Percentiles rank a stretch among this genome's conserved stretches.
phyloP scores from a whole-genome alignment of 2,329 filamentous ascomycete species.

The Daldinia eschscholtzii region DNA sequence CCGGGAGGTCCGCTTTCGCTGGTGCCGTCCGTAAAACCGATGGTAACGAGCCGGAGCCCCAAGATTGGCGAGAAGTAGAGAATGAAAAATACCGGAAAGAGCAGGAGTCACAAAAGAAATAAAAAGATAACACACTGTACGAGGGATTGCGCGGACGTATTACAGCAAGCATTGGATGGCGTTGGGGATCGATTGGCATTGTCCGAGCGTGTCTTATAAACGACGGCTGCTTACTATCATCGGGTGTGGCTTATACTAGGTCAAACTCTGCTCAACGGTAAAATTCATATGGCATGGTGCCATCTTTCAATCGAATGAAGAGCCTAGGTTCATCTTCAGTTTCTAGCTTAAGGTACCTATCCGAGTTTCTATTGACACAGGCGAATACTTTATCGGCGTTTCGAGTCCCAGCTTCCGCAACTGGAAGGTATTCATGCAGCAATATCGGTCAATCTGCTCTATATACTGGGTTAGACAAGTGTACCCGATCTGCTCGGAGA shows the following conservation, averaged over 20 bases:
- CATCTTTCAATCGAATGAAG: background rate
- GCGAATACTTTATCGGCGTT: background rate
- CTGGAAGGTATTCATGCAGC: background rate
- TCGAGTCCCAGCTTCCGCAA: background rate
- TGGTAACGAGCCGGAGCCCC: slow-evolving; percentile 72
- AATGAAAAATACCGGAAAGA: slow-evolving; percentile 69
- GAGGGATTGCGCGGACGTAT: slow-evolving; percentile 8
- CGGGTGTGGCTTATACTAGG: slow-evolving; percentile 9
- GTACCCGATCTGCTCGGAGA: background rate
- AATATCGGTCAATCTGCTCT: background rate
- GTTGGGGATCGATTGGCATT: slow-evolving; percentile 42
- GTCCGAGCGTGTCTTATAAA: slow-evolving; percentile 24
- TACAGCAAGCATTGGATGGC: slow-evolving; percentile 49
- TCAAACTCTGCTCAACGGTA: slow-evolving; percentile 15
- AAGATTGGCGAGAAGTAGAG: slow-evolving; percentile 74
- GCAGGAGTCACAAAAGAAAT: slow-evolving; percentile 49
- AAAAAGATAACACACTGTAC: slow-evolving; percentile 34
- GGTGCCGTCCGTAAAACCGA: slow-evolving; percentile 73
- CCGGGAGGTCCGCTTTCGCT: slow-evolving; percentile 77
- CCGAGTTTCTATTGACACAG: background rate
- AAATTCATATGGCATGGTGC: background rate
- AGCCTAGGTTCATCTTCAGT: background rate
- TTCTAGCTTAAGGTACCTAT: background rate
- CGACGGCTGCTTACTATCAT: slow-evolving; percentile 13
- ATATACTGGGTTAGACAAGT: background rate